Evolutionary conservation across 2,329 filamentous ascomycete species (phyloP).

Genomic region (Colletotrichum simmondsii): DNA sequence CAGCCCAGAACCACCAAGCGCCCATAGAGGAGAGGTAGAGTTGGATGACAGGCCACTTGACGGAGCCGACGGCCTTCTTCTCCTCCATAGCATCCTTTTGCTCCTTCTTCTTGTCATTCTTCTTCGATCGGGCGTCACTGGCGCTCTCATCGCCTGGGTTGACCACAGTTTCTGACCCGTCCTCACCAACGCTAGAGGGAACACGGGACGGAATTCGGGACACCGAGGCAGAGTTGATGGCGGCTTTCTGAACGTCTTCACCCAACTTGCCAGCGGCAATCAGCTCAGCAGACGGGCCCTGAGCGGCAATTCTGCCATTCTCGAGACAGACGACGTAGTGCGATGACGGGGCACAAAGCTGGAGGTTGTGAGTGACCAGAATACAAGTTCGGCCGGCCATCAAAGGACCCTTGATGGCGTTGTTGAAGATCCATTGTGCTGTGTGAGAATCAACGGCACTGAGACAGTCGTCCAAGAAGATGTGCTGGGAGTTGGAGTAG

Average conservation of each 20-base stretch:
- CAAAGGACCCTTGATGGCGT: slow-evolving; percentile 88
- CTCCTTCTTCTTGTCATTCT: slow-evolving; percentile 57
- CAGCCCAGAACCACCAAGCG: slow-evolving; percentile 94
- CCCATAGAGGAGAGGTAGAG: slow-evolving; percentile 94
- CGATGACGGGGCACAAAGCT: slow-evolving; percentile 84
- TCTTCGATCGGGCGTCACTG: slow-evolving; percentile 58
- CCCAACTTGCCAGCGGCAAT: slow-evolving; percentile 90
- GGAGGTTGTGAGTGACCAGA: slow-evolving; percentile 93
- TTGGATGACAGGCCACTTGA: slow-evolving; percentile 87
- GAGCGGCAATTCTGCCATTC: slow-evolving; percentile 81
- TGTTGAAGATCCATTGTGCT: slow-evolving; percentile 96
- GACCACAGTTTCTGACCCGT: slow-evolving; percentile 65
- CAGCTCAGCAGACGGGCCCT: slow-evolving; percentile 82
- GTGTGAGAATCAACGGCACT: slow-evolving; percentile 98
- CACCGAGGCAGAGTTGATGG: slow-evolving; percentile 73
- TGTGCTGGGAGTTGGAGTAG: slow-evolving; percentile 93
- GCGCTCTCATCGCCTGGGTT: slow-evolving; percentile 63
- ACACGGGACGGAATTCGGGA: slow-evolving; percentile 83
- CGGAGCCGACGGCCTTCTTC: slow-evolving; percentile 83
- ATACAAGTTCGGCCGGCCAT: slow-evolving; percentile 94
- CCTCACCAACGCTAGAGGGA: slow-evolving; percentile 78
- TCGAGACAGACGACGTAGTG: slow-evolving; percentile 87
- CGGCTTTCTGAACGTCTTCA: slow-evolving; percentile 82
- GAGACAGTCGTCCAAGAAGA: slow-evolving; percentile 93
- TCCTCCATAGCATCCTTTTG: slow-evolving; percentile 73